Conservation (phyloP, 1,284 basidiomycete genomes). For the Cystobasidiaceae sp. region DNA sequence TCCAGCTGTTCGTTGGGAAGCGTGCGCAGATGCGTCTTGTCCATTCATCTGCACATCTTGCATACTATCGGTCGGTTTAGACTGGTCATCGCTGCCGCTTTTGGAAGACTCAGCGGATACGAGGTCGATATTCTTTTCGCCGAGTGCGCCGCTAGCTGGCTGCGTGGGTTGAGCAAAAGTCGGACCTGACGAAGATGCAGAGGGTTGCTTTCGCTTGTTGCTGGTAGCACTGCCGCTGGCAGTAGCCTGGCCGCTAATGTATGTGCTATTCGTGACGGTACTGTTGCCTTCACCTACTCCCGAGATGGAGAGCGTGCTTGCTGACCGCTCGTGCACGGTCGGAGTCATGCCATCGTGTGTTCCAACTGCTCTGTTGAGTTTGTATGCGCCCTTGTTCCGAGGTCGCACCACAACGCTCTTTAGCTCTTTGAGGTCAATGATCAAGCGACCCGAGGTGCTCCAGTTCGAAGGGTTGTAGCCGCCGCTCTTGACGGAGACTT, state of each 20-base stretch:
- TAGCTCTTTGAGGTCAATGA: conserved; percentile 21
- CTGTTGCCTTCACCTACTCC: too few relatives aligned
- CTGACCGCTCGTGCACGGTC: not conserved
- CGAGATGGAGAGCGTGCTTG: not conserved
- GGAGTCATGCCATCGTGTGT: not conserved
- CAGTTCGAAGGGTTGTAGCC: conserved; percentile 28
- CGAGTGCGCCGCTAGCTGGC: too few relatives aligned
- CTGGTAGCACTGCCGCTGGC: not conserved
- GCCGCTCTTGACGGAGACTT: conserved; percentile 26
- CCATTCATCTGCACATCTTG: not conserved
- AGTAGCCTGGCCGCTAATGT: not conserved
- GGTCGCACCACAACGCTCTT: conserved; percentile 9
- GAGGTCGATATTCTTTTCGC: too few relatives aligned
- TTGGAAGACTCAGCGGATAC: not conserved
- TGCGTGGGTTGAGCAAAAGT: too few relatives aligned
- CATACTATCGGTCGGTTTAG: too few relatives aligned
- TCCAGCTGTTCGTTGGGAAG: not conserved
- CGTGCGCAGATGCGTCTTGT: not conserved
- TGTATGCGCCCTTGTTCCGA: not conserved
- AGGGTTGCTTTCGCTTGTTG: not conserved
- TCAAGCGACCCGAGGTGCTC: conserved; percentile 8
- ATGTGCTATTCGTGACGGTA: not conserved
- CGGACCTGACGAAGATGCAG: not conserved
- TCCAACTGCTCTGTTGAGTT: not conserved
- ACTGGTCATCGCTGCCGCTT: not conserved